These are phyloP conservation scores for Cornus florida DNA, from an alignment of 148 eudicot species.

Conservation along the genomic window DNA sequence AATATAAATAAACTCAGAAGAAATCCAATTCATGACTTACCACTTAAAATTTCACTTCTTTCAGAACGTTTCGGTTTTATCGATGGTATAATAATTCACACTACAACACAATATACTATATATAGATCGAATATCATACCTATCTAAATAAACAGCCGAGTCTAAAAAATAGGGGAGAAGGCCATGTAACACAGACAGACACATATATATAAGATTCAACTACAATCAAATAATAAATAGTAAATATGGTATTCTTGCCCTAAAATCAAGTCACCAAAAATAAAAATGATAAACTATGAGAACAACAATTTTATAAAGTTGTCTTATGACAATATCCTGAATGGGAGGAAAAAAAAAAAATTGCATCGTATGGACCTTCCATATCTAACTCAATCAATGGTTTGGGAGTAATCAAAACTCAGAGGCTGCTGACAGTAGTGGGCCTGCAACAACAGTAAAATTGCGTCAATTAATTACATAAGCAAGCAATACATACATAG, in stretches of 20 bases:
- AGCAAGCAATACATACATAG: too few relatives aligned
- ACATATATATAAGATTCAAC: background rate
- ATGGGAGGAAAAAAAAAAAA: slow-evolving; percentile 7
- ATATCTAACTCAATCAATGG: slow-evolving; percentile 27
- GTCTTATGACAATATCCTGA: background rate
- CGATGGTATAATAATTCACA: too few relatives aligned
- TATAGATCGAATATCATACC: too few relatives aligned
- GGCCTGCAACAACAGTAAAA: slow-evolving; percentile 53
- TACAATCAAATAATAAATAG: background rate
- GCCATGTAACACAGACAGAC: background rate
- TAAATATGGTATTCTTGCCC: background rate
- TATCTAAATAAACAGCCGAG: background rate
- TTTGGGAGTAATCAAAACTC: slow-evolving; percentile 83
- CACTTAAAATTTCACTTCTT: too few relatives aligned
- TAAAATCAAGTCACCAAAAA: background rate
- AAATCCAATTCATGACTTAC: too few relatives aligned
- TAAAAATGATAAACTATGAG: background rate
- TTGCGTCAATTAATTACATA: background rate
- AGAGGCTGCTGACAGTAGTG: slow-evolving; percentile 88
- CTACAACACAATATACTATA: too few relatives aligned
- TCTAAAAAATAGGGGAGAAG: background rate
- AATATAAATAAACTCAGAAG: too few relatives aligned
- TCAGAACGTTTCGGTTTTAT: too few relatives aligned
- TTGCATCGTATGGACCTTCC: slow-evolving; percentile 3
- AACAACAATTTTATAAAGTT: background rate